Evolutionary conservation across 2,329 filamentous ascomycete species (phyloP), one percentile per base, ranked within the genome.

Genomic region (Penicillium sp.): DNA sequence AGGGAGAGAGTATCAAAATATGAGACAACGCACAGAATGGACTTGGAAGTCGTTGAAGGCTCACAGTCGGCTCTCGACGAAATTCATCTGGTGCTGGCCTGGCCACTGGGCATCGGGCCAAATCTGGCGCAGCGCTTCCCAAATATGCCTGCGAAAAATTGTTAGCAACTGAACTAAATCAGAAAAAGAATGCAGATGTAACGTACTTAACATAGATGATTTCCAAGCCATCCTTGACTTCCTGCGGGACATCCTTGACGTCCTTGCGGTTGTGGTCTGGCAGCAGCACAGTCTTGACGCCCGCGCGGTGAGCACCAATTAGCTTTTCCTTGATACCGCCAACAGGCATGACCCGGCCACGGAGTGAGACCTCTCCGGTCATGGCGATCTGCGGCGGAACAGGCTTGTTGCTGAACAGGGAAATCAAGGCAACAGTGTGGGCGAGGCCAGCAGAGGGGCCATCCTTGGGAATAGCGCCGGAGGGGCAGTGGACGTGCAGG

Each of bases 321-420:
- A 97, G 81, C 75, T 99, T 99, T 83, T 99, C 93, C 76, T 97
- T 97, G 77, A 99, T 97, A 16, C 94, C 94, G 49, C 94, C 94
- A 34, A 99, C 94, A 26, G 93, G 91, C 75, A 94, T 90, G 53
- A 99, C 89, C 61, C 91, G 86, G 19, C 94, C 94, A 39, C 94
- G 84, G 26, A 99, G 84, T 53, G 89, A 91, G 58, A 88, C 76
- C 67, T 88, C 85, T 8, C 85, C 85, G 0, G 94, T 99, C 94
- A 99, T 99, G 40, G 94, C 94, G 73, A 99, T 86, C 3, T 89
- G 91, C 0, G 93, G 90, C 38, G 93, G 90, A 4, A 99, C 92
- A 26, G 89, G 79, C 67, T 91, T 91, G 56, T 87, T 89, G 9
- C 85, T 88, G 72, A 99, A 96, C 16, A 99, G 80, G 1, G 89